Conservation (phyloP, 208 protist genomes). For the Balamuthia mandrillaris region DNA sequence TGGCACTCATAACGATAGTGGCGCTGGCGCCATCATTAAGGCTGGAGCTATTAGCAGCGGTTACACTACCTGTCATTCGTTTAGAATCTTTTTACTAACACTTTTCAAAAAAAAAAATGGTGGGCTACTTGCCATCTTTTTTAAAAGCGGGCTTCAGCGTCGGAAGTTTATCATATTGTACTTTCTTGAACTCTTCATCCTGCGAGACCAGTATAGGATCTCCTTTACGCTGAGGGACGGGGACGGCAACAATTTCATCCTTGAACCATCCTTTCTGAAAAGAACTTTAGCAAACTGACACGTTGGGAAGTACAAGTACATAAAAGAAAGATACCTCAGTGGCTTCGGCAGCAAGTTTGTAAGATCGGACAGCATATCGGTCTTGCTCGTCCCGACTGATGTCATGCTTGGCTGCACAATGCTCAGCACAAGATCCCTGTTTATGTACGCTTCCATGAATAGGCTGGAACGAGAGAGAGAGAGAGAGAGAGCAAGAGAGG, state of each 20-base stretch:
- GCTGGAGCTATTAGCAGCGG: slow-evolving; percentile 82
- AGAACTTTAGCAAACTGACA: too few relatives aligned
- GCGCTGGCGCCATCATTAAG: slow-evolving; percentile 86
- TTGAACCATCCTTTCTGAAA: slow-evolving; percentile 78
- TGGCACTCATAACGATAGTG: slow-evolving; percentile 70
- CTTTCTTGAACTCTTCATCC: slow-evolving; percentile 84
- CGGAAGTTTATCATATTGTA: slow-evolving; percentile 80
- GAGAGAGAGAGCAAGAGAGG: too few relatives aligned
- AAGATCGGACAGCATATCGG: slow-evolving; percentile 83
- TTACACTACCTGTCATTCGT: slow-evolving; percentile 78
- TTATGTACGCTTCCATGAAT: too few relatives aligned
- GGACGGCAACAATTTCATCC: slow-evolving; percentile 84
- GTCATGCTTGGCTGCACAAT: slow-evolving; percentile 77
- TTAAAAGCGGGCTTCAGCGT: slow-evolving; percentile 83
- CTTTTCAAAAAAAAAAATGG: too few relatives aligned
- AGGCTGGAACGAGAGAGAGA: neutral
- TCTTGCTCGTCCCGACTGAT: slow-evolving; percentile 83
- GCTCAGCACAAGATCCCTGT: slow-evolving; percentile 81
- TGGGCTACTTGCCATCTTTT: slow-evolving; percentile 47
- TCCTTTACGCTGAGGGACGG: slow-evolving; percentile 61
- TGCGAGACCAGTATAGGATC: slow-evolving; percentile 62
- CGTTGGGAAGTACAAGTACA: too few relatives aligned
- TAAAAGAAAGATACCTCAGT: slow-evolving; percentile 65
- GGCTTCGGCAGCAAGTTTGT: slow-evolving; percentile 74
- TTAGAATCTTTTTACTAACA: neutral